Evolutionary conservation across 139 green algal genomes (phyloP).

Genomic region (Closterium sp.): DNA sequence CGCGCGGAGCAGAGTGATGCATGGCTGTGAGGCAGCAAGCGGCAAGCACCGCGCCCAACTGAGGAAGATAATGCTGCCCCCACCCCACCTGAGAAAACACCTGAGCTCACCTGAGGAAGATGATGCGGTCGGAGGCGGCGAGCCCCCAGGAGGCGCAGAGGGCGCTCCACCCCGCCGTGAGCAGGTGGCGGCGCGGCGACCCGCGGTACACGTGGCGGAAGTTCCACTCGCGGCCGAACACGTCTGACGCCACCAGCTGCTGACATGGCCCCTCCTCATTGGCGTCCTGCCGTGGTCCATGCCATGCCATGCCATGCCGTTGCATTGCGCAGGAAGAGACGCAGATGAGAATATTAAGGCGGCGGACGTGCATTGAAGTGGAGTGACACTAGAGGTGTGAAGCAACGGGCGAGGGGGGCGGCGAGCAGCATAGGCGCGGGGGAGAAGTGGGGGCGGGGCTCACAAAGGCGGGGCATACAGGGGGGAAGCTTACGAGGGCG

Average conservation of each 20-base stretch:
- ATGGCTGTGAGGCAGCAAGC: too few relatives aligned
- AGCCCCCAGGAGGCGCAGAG: conserved; percentile 38
- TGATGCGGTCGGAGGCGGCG: conserved; percentile 34
- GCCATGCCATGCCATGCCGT: not conserved
- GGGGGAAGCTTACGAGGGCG: not conserved
- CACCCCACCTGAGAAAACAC: not conserved
- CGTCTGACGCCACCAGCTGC: conserved; percentile 10
- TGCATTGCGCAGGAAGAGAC: too few relatives aligned
- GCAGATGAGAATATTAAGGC: too few relatives aligned
- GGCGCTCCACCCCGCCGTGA: conserved; percentile 45
- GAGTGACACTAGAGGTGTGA: not conserved
- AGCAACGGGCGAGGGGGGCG: not conserved
- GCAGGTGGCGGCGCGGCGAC: conserved; percentile 39
- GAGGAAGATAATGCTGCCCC: too few relatives aligned
- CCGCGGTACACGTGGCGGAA: conserved; percentile 50
- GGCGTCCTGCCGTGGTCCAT: conserved; percentile 24
- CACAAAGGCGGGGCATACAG: too few relatives aligned
- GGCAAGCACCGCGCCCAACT: too few relatives aligned
- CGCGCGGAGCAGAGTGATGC: not conserved
- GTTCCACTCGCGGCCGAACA: conserved; percentile 29
- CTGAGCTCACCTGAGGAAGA: conserved; percentile 35
- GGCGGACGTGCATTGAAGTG: not conserved
- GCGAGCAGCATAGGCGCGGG: not conserved
- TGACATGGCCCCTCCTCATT: conserved; percentile 32
- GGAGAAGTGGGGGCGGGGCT: too few relatives aligned